Evolutionary conservation across 2,329 filamentous ascomycete genomes (phyloP), one percentile per base, ranked within the genome.

Genomic region (Lasiodiplodia gonubiensis): DNA sequence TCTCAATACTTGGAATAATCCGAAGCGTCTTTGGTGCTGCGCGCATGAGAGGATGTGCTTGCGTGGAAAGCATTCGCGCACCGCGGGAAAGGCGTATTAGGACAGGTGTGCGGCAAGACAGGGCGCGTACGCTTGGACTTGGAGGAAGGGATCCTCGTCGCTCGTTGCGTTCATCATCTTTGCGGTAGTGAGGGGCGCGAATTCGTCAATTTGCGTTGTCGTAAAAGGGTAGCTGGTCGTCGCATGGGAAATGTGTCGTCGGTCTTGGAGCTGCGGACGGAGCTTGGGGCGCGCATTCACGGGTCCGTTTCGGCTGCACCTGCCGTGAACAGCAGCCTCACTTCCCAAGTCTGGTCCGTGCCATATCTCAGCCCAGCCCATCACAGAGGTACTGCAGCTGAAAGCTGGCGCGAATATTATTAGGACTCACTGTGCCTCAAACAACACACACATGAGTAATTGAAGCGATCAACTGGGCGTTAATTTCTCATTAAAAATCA

Each of bases 61-160:
- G 53, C n/a, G 35, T 16, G 18, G 39, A 42, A 6, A 42, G 39
- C 39, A 42, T 42, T 12, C 35, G 37, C 37, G 37, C 37, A 42
- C 33, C 18, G 30, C 33, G 39, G 35, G 39, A 61, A 18, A 48
- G 21, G 55, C n/a, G 30, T 35, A 16, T 30, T 64, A 18, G 27
- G 59, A 12, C 25, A 8, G 8, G 30, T 21, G 37, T 57, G 4
- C 52, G 37, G 16, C 37, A 25, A 54, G 49, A 46, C 30, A 25
- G 46, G 16, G 23, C 35, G 69, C 78, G 69, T 73, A 81, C 79
- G 81, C 78, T 73, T 85, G 83, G 46, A 84, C 83, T 71, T 83
- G 80, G 68, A 83, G 77, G 74, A 85, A 85, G 35, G 83, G 83
- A 71, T 85, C 83, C 70, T 82, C 76, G 35, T 79, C 74, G 52